Evolutionary conservation across 2,329 filamentous ascomycete species (phyloP), one percentile per base, ranked within the genome.

Genomic region (Apiospora saccharicola): DNA sequence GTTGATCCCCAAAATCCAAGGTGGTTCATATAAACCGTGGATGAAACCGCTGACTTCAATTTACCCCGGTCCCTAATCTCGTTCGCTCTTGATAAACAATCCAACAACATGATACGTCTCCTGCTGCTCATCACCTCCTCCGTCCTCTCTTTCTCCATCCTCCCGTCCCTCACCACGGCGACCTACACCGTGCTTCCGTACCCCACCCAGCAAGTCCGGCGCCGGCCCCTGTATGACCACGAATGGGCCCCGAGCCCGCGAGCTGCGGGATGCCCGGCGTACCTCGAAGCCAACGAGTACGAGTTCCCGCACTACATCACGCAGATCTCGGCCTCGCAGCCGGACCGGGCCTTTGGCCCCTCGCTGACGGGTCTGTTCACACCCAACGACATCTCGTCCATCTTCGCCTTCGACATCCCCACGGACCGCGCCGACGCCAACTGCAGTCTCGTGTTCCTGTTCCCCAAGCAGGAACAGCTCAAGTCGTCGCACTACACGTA

Each of bases 361-460:
- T 77, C 79, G 34, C 84, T 81, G 76, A 79, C 78, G 49, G 85
- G 80, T 24, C 76, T 80, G 19, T 78, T 87, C 72, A 84, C 82
- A 5, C 78, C 81, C 1, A 79, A 79, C 71, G 80, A 81, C 71
- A 73, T 82, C 44, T 79, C 78, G 1, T 75, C 77, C 49, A 74
- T 87, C 73, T 86, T 86, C 80, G 83, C 82, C 72, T 87, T 87
- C 75, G 83, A 87, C 73, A 79, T 87, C 34, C 82, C 83, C 0
- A 74, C 78, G 3, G 77, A 76, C 4, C 80, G 83, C 68, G 72
- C 78, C 49, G 82, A 83, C 72, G 83, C 83, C 73, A 84, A 80
- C 44, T 88, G 86, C 80, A 85, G 82, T 6, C 77, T 87, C n/a
- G 78, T 83, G 72, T 86, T 88, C 78, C 77, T 84, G 49, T 81